Conservation (phyloP, 2,329 filamentous ascomycete species). For the Cercospora sp. region DNA sequence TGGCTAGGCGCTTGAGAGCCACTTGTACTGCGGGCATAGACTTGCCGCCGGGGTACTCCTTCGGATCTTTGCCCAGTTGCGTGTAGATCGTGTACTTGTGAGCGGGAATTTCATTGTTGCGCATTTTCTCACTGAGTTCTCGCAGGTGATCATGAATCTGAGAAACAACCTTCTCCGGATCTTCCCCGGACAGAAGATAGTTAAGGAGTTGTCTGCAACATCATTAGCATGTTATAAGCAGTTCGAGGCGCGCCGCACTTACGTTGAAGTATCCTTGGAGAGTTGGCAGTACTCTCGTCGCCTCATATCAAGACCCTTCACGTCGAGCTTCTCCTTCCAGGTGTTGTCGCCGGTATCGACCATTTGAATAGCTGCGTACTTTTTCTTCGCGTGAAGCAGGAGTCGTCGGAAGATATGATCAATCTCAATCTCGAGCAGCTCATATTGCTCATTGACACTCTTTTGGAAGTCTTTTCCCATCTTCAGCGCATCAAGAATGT, state of each 20-base stretch:
- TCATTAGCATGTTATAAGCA: slow-evolving; percentile 22
- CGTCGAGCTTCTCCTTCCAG: slow-evolving; percentile 90
- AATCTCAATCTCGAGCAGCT: slow-evolving; percentile 92
- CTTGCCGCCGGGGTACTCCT: slow-evolving; percentile 90
- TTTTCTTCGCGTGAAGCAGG: slow-evolving; percentile 95
- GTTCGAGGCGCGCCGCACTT: slow-evolving; percentile 28
- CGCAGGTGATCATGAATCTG: slow-evolving; percentile 92
- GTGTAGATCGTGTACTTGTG: slow-evolving; percentile 98
- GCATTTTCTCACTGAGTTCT: slow-evolving; percentile 82
- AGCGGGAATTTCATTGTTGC: slow-evolving; percentile 69
- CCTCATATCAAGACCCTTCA: slow-evolving; percentile 98
- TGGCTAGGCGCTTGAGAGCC: slow-evolving; percentile 80
- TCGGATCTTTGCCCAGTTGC: slow-evolving; percentile 90
- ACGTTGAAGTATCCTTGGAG: slow-evolving; percentile 87
- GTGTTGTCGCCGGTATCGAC: slow-evolving; percentile 79
- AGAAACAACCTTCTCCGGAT: slow-evolving; percentile 80
- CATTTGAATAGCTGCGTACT: slow-evolving; percentile 96
- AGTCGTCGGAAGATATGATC: slow-evolving; percentile 96
- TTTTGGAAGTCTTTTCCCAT: slow-evolving; percentile 94
- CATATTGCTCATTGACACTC: slow-evolving; percentile 90
- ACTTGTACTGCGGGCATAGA: slow-evolving; percentile 98
- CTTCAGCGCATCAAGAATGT: slow-evolving; percentile 82
- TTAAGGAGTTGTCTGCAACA: slow-evolving; percentile 70
- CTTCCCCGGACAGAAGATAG: slow-evolving; percentile 90
- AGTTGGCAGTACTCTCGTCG: slow-evolving; percentile 93